A percentile compares a stretch with the other conserved stretches of the same genome.
Evolutionary conservation across 2,329 filamentous ascomycete species (phyloP).

Genomic region (Penicillium rolfsii): DNA sequence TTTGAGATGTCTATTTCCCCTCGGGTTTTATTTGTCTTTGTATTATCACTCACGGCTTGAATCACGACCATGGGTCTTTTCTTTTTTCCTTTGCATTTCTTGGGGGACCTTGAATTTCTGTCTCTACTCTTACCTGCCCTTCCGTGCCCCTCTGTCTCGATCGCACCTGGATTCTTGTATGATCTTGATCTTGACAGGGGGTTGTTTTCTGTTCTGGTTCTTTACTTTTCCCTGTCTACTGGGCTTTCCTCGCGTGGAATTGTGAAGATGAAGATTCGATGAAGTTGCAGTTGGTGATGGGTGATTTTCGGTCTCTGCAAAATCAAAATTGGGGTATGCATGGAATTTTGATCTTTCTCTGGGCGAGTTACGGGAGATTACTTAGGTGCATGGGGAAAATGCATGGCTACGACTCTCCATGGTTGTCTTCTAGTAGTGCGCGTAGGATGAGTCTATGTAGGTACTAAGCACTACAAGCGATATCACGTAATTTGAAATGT

Average conservation of each 20-base stretch:
- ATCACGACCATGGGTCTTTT: slow-evolving; percentile 29
- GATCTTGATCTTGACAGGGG: slow-evolving; percentile 4
- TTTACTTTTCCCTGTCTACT: slow-evolving; percentile 24
- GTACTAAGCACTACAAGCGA: no score
- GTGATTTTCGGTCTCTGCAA: slow-evolving; percentile 32
- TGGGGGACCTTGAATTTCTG: neutral
- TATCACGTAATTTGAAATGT: no score
- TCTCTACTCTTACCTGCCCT: neutral
- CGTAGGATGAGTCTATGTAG: neutral
- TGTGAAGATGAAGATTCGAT: slow-evolving; percentile 7
- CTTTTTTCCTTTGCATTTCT: slow-evolving; percentile 29
- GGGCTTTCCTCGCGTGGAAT: slow-evolving; percentile 16
- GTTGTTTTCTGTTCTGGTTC: neutral
- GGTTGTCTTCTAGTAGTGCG: neutral
- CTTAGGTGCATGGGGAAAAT: slow-evolving; percentile 27
- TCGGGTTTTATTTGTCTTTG: slow-evolving; percentile 24
- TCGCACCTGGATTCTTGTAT: neutral
- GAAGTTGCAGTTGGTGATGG: slow-evolving; percentile 22
- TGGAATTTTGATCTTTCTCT: slow-evolving; percentile 24
- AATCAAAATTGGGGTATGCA: slow-evolving; percentile 24
- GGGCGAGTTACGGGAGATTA: slow-evolving; percentile 27
- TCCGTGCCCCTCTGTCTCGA: neutral
- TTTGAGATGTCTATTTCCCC: slow-evolving; percentile 35
- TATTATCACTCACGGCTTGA: slow-evolving; percentile 29
- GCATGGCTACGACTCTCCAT: slow-evolving; percentile 20